A percentile compares a stretch with the other conserved stretches of the same genome.
Conservation (phyloP, 768 basidiomycete species). For the Russula sp. region DNA sequence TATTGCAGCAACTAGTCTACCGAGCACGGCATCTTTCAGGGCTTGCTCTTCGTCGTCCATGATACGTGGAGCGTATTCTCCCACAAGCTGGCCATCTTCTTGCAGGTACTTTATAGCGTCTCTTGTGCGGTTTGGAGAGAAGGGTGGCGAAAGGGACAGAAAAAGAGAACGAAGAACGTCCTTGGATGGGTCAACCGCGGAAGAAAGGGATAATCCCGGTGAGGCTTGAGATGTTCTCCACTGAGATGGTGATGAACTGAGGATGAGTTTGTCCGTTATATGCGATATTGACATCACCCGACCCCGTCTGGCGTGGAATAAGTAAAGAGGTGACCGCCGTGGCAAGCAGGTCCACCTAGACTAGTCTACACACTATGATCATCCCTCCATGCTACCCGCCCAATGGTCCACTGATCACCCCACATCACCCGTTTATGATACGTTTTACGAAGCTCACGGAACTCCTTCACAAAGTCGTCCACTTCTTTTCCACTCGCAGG, state of each 20-base stretch:
- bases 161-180: conserved; percentile 42
- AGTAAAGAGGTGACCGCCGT: not conserved
- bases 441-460: conserved; percentile 81
- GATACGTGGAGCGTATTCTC: conserved; percentile 6
- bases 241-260: conserved; percentile 7
- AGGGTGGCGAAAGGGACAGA: conserved; percentile 39
- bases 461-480: conserved; percentile 84
- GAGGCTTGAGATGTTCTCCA: not conserved
- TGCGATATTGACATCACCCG: conserved; percentile 25
- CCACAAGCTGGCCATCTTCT: conserved; percentile 7
- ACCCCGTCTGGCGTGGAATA: not conserved
- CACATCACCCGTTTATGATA: conserved; percentile 93
- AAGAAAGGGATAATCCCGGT: not conserved
- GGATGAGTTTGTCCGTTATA: conserved; percentile 25
- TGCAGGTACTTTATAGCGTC: conserved; percentile 37
- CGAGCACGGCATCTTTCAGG: conserved; percentile 46
- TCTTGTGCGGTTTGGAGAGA: conserved; percentile 34
- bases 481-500: conserved; percentile 50
- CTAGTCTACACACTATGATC: conserved; percentile 34
- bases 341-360: not conserved
- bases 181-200: conserved; percentile 28
- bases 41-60: conserved; percentile 37
- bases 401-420: conserved; percentile 82
- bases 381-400: conserved; percentile 84
- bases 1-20: conserved; percentile 52